Evolutionary conservation across 78 protist genomes (phyloP).

Genomic region (Monosiga brevicollis): DNA sequence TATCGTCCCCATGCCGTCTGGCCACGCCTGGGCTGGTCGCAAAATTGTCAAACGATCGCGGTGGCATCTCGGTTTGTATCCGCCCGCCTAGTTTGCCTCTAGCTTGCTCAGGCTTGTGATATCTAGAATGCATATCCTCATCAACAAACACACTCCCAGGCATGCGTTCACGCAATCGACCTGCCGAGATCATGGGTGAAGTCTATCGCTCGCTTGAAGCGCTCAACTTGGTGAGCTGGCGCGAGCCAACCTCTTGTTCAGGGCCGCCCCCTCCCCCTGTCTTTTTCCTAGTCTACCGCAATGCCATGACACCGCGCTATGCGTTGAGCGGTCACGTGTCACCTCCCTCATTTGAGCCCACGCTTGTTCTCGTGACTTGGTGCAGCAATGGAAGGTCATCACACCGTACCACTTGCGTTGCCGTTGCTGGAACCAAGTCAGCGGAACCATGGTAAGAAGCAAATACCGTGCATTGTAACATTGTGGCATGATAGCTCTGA

Average conservation of each 20-base stretch:
- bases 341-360: too few relatives aligned
- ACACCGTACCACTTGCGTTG: background rate
- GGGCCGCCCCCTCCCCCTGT: too few relatives aligned
- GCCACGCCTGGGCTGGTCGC: too few relatives aligned
- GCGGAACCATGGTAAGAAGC: background rate
- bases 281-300: too few relatives aligned
- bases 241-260: background rate
- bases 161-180: constrained; percentile 10
- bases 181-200: constrained; percentile 29
- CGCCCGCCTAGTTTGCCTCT: too few relatives aligned
- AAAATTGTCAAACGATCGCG: constrained; percentile 9
- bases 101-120: background rate
- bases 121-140: background rate
- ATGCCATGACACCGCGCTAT: too few relatives aligned
- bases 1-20: too few relatives aligned
- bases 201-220: constrained; percentile 4
- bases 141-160: too few relatives aligned
- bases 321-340: too few relatives aligned
- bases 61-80: constrained; percentile 30
- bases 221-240: background rate
- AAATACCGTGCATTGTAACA: too few relatives aligned
- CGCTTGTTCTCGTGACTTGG: too few relatives aligned
- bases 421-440: background rate
- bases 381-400: background rate
- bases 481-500: too few relatives aligned